These are phyloP conservation scores for Termitomyces sp. DNA, from an alignment of 768 basidiomycete species.

Conservation along the genomic window DNA sequence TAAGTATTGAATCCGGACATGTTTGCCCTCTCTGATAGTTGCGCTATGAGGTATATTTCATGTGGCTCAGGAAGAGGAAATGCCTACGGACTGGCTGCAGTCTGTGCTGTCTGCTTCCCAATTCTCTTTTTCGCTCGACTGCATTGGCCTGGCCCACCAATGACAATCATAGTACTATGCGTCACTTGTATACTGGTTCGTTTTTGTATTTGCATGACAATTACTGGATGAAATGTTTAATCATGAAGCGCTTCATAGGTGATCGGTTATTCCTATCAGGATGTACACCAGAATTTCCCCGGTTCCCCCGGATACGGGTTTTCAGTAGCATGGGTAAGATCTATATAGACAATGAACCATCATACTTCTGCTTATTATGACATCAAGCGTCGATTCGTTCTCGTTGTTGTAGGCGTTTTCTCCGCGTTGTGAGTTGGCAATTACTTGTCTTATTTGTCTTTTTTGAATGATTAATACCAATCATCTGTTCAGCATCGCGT, in stretches of 20 bases:
- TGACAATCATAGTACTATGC: slow-evolving; percentile 68
- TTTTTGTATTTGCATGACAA: neutral
- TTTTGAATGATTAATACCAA: too few species aligned
- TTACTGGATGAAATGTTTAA: neutral
- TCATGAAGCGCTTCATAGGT: slow-evolving; percentile 35
- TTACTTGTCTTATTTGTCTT: neutral
- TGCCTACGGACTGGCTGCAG: slow-evolving; percentile 65
- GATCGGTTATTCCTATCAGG: slow-evolving; percentile 70
- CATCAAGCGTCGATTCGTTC: slow-evolving; percentile 55
- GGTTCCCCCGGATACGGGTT: slow-evolving; percentile 56
- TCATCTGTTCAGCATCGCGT: slow-evolving; percentile 46
- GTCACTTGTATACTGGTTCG: slow-evolving; percentile 56
- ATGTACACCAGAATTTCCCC: slow-evolving; percentile 41
- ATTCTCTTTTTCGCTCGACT: slow-evolving; percentile 66
- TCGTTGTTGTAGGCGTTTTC: slow-evolving; percentile 66
- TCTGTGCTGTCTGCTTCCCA: slow-evolving; percentile 65
- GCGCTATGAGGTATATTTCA: slow-evolving; percentile 57
- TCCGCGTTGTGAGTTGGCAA: slow-evolving; percentile 61
- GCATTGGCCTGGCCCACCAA: slow-evolving; percentile 68
- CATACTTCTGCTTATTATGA: neutral
- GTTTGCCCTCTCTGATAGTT: neutral
- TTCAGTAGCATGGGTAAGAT: slow-evolving; percentile 64
- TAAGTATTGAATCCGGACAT: slow-evolving; percentile 22
- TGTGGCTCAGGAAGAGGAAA: slow-evolving; percentile 55
- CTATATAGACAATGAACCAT: neutral